Evolutionary conservation across 164 flowering plant species (phyloP).

Genomic region (Liriodendron chinense): DNA sequence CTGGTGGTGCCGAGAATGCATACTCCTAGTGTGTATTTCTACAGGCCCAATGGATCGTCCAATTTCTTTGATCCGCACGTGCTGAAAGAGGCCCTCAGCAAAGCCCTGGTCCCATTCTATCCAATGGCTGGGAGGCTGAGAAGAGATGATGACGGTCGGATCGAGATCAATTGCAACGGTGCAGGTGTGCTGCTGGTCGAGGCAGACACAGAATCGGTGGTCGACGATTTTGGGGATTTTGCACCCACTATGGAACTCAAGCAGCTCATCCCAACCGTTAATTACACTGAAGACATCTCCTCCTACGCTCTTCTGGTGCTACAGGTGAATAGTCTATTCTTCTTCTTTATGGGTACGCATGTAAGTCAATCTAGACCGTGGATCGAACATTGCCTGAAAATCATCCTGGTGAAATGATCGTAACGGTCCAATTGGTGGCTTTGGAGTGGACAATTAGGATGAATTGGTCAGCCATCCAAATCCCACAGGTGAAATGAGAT

Average conservation of each 20-base stretch:
- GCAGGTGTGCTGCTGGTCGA: conserved; percentile 35
- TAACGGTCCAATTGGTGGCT: too few relatives aligned
- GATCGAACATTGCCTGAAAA: too few relatives aligned
- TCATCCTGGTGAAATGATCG: neutral
- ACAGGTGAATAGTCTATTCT: conserved; percentile 24
- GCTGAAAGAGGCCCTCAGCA: conserved; percentile 34
- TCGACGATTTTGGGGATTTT: conserved; percentile 46
- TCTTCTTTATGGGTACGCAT: neutral
- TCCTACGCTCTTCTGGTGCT: conserved; percentile 38
- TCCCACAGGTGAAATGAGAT: too few relatives aligned
- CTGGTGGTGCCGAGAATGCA: conserved; percentile 33
- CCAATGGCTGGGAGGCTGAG: conserved; percentile 41
- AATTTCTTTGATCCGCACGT: conserved; percentile 26
- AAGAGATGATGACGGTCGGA: conserved; percentile 31
- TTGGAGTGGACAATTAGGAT: too few relatives aligned
- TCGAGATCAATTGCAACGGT: conserved; percentile 42
- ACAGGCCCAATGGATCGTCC: conserved; percentile 22
- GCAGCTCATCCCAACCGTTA: conserved; percentile 35
- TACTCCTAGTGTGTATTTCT: conserved; percentile 26
- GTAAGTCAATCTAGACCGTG: too few relatives aligned
- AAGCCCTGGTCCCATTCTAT: conserved; percentile 38
- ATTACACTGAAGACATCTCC: conserved; percentile 30
- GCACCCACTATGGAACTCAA: conserved; percentile 31
- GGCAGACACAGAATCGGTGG: conserved; percentile 25
- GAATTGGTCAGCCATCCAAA: too few relatives aligned